Percentiles rank a stretch among this genome's conserved stretches.
Evolutionary conservation across 257 asterid genomes (phyloP).

Genomic region (Cinchona pubescens): DNA sequence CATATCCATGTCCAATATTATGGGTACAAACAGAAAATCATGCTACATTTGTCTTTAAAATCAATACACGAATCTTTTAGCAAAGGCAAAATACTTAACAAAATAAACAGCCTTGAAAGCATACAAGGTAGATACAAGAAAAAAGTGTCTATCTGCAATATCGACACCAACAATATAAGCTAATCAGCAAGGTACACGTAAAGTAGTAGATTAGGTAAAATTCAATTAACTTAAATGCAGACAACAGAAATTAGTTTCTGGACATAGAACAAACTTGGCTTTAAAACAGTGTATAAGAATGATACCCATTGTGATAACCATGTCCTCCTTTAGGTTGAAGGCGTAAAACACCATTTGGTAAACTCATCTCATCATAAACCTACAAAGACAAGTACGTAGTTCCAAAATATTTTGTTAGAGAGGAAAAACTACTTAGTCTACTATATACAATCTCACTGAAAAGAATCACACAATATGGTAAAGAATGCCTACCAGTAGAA

Average conservation of each 20-base stretch:
- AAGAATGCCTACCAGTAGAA: conserved; percentile 60
- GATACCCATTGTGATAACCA: conserved; percentile 94
- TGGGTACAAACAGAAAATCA: background rate
- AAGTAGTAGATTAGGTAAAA: background rate
- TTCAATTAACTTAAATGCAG: background rate
- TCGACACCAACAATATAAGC: background rate
- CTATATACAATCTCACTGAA: conserved; percentile 3
- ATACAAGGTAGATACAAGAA: background rate
- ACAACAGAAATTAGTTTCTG: background rate
- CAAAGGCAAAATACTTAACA: background rate
- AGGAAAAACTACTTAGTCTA: background rate
- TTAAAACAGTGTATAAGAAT: conserved; percentile 10
- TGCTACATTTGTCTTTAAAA: no score
- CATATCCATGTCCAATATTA: background rate
- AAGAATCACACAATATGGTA: background rate
- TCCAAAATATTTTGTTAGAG: conserved; percentile 2
- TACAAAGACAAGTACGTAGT: conserved; percentile 23
- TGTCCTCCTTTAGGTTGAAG: conserved; percentile 96
- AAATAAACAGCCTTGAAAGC: background rate
- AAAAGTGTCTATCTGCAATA: background rate
- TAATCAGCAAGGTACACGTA: background rate
- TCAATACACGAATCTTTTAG: background rate
- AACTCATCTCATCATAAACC: conserved; percentile 94
- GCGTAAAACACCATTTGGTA: conserved; percentile 93
- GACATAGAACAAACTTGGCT: background rate